Base-by-base conservation (phyloP, 2,329 filamentous ascomycete species). In the Aureobasidium sp. region DNA sequence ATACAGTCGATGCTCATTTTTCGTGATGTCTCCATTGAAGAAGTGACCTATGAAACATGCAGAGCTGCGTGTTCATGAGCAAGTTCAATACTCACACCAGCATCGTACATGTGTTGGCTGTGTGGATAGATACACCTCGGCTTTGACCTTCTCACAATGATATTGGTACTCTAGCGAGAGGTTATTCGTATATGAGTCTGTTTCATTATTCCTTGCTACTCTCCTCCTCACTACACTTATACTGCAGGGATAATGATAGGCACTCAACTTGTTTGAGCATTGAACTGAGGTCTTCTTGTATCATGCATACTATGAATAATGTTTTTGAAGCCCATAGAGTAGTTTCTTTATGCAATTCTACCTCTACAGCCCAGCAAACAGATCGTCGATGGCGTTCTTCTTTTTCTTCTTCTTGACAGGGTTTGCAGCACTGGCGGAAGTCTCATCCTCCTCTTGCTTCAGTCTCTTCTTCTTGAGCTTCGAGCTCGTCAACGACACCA, bases 381-480 rank as follows among this genome's bases (percentile, higher is more conserved):
- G 73, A 69, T 86, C 85, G 64, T 91, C 89, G 61, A 93, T 88
- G 45, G 83, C 87, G 70, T 91, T 84, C 6, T 78, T 77, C 40
- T 77, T 81, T 66, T 77, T 82, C 61, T 79, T 81, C 68, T 79
- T 81, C 72, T 82, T 85, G 22, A 48, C n/a, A 12, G 62, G 48
- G 17, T 40, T 60, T 54, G 31, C 24, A 29, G 35, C 45, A 59
- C 35, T 11, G 7, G 12, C 15, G 5, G 24, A 27, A 14, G 9
- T 22, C 0, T 60, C 29, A 11, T 64, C 63, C 19, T 60, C 52
- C 1, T 60, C 45, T 24, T 57, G 56, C 52, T 69, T 66, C 27
- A 49, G 64, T 15, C 48, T 53, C 11, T 69, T 70, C 47, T 66
- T 68, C 65, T 63, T 72, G 52, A 49, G 52, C 44, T 44, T 35